These are phyloP conservation scores for Claviceps spartinae DNA, from an alignment of 2,329 filamentous ascomycete genomes.

Conservation along the genomic window DNA sequence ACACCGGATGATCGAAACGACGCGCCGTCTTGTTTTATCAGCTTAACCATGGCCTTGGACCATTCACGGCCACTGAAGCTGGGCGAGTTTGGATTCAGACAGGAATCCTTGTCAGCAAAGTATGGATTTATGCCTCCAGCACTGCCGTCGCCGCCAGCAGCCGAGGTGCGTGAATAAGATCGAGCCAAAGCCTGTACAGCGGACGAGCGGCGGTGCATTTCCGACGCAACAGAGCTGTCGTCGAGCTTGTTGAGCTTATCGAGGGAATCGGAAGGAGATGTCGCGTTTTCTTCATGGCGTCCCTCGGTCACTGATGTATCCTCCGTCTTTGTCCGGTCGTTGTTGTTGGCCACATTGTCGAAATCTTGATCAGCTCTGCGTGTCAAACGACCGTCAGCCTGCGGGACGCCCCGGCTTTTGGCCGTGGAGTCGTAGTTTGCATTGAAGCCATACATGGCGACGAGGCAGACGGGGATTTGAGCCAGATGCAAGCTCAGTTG, in stretches of 20 bases:
- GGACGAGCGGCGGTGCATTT: conserved; percentile 36
- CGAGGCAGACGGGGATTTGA: not conserved
- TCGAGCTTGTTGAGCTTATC: conserved; percentile 16
- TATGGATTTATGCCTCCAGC: conserved; percentile 33
- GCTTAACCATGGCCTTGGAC: conserved; percentile 44
- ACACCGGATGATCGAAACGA: conserved; percentile 49
- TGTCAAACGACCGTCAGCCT: conserved; percentile 12
- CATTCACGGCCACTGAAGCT: conserved; percentile 43
- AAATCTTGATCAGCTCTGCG: conserved; percentile 12
- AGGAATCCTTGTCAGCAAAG: conserved; percentile 31
- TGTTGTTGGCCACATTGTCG: conserved; percentile 13
- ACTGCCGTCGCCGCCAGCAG: conserved; percentile 10
- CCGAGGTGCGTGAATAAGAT: conserved; percentile 37
- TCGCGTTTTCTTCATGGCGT: conserved; percentile 16
- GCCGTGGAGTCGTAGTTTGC: conserved; percentile 37
- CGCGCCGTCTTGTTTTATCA: conserved; percentile 37
- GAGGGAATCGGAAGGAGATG: conserved; percentile 15
- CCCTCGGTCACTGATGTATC: conserved; percentile 24
- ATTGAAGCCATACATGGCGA: conserved; percentile 13
- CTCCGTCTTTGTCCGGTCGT: conserved; percentile 20
- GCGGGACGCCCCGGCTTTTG: conserved; percentile 26
- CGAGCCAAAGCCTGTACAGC: conserved; percentile 43
- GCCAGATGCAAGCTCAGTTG: not conserved
- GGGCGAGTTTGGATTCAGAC: conserved; percentile 36
- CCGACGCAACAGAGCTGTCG: conserved; percentile 15